These are phyloP conservation scores for Candida peoriensis DNA, from an alignment of 805 yeast species.

Conservation along the genomic window DNA sequence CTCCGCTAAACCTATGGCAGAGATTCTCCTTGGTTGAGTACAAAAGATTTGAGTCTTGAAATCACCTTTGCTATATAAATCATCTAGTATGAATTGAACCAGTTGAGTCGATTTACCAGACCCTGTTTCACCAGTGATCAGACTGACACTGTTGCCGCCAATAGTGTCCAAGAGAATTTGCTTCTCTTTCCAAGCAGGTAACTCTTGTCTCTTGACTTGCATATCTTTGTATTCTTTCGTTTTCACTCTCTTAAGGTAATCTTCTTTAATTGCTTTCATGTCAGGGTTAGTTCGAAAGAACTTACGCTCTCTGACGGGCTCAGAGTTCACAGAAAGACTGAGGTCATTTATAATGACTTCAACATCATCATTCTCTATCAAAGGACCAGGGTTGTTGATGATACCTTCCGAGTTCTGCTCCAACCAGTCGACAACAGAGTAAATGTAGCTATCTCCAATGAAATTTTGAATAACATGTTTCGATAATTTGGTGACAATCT, in stretches of 20 bases:
- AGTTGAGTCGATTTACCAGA: conserved; percentile 96
- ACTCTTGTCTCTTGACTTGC: conserved; percentile 41
- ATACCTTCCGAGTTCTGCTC: conserved; percentile 54
- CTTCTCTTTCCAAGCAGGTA: conserved; percentile 84
- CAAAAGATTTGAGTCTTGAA: conserved; percentile 64
- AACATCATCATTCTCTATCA: conserved; percentile 28
- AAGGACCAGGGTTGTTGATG: conserved; percentile 71
- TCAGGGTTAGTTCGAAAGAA: conserved; percentile 26
- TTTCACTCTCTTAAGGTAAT: conserved; percentile 30
- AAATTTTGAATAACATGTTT: conserved; percentile 38
- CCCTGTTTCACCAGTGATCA: conserved; percentile 96
- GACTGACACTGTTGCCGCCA: conserved; percentile 53
- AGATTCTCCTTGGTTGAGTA: conserved; percentile 94
- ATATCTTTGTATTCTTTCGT: conserved; percentile 33
- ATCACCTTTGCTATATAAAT: conserved; percentile 39
- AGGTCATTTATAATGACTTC: too few species aligned
- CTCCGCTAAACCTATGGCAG: conserved; percentile 91
- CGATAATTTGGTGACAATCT: conserved; percentile 46
- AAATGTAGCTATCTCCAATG: conserved; percentile 68
- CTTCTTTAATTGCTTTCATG: conserved; percentile 27
- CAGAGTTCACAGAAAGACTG: too few species aligned
- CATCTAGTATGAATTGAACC: conserved; percentile 83
- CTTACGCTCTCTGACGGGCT: conserved; percentile 7
- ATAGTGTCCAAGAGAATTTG: conserved; percentile 53
- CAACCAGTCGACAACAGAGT: conserved; percentile 71